Evolutionary conservation across 306 rosid genomes (phyloP).

Genomic region (Prunus fruticosa): DNA sequence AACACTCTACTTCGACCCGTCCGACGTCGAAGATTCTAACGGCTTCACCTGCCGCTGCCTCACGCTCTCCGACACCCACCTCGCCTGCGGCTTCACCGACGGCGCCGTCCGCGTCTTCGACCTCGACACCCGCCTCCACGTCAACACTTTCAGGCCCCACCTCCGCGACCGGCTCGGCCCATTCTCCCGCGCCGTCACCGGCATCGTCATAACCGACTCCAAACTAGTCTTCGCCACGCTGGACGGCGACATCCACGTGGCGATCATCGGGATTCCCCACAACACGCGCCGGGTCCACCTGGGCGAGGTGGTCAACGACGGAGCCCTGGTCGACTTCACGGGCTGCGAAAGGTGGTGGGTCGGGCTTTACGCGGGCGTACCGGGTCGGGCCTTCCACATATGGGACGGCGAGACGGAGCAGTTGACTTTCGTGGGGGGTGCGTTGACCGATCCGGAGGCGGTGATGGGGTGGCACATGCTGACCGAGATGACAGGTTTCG

Average conservation of each 20-base stretch:
- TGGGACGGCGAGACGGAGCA: slow-evolving; percentile 53
- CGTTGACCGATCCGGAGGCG: slow-evolving; percentile 67
- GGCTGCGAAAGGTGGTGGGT: slow-evolving; percentile 69
- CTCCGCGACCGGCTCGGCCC: slow-evolving; percentile 44
- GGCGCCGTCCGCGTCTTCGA: slow-evolving; percentile 77
- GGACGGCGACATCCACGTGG: slow-evolving; percentile 66
- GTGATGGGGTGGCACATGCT: slow-evolving; percentile 84
- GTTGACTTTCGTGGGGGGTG: slow-evolving; percentile 47
- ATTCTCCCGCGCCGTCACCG: slow-evolving; percentile 61
- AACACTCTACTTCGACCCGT: slow-evolving; percentile 37
- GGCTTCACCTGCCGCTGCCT: slow-evolving; percentile 63
- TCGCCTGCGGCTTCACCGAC: slow-evolving; percentile 81
- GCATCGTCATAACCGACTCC: slow-evolving; percentile 37
- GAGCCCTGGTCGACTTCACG: slow-evolving; percentile 62
- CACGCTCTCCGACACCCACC: slow-evolving; percentile 57
- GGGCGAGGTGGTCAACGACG: slow-evolving; percentile 56
- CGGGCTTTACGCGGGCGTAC: slow-evolving; percentile 69
- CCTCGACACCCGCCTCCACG: slow-evolving; percentile 36
- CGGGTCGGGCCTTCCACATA: slow-evolving; percentile 65
- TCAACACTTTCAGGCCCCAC: slow-evolving; percentile 46
- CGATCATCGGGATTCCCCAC: background rate
- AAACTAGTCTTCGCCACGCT: slow-evolving; percentile 47
- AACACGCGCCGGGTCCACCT: slow-evolving; percentile 16
- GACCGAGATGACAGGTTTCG: slow-evolving; percentile 40
- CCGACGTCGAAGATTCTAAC: slow-evolving; percentile 34